These are phyloP conservation scores for Solanum virginianum DNA, from an alignment of 257 asterid species.

Conservation along the genomic window DNA sequence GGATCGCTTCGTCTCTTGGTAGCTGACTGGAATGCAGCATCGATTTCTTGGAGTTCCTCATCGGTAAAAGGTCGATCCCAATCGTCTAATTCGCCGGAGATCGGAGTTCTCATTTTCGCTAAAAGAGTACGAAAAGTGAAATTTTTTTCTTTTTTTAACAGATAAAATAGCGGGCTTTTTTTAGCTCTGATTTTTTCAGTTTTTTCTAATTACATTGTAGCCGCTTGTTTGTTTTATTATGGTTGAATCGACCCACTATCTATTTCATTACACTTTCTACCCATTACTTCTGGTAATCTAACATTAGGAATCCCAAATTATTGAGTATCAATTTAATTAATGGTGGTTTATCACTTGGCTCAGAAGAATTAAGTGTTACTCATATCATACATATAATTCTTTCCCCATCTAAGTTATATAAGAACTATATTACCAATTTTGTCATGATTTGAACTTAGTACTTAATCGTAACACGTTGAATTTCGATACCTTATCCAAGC, in stretches of 20 bases:
- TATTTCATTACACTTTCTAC: background rate
- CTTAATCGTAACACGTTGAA: too few relatives aligned
- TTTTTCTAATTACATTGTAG: background rate
- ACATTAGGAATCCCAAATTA: background rate
- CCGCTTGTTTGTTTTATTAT: background rate
- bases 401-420: background rate
- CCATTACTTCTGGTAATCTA: background rate
- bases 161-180: background rate
- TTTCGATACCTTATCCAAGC: too few relatives aligned
- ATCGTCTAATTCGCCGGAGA: conserved; percentile 3
- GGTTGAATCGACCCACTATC: background rate
- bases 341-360: too few relatives aligned
- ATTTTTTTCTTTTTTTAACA: too few relatives aligned
- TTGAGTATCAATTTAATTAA: too few relatives aligned
- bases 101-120: background rate
- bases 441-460: too few relatives aligned
- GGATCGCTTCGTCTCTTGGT: conserved; percentile 17
- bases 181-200: background rate
- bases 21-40: conserved; percentile 33
- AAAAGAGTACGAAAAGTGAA: background rate
- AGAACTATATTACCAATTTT: background rate
- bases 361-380: too few relatives aligned
- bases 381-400: too few relatives aligned
- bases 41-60: conserved; percentile 60
- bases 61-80: conserved; percentile 71